Evolutionary conservation across 225 moss, liverwort and hornwort species (phyloP).

Genomic region (Lunularia cruciata): DNA sequence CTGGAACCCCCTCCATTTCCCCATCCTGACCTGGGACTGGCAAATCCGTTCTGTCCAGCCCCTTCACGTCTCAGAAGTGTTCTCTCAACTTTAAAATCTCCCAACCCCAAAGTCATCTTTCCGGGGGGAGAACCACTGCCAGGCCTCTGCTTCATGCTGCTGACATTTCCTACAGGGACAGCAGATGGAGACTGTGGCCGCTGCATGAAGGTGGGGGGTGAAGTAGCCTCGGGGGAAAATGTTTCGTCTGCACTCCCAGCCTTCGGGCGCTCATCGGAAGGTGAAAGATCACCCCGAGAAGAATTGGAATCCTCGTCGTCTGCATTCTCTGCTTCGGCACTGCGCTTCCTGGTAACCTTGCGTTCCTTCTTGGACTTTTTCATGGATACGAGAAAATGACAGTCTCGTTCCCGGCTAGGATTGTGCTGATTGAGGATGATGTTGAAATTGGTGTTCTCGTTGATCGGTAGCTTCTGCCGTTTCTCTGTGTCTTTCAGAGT

Average conservation of each 20-base stretch:
- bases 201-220: conserved; percentile 63
- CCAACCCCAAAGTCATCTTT: conserved; percentile 43
- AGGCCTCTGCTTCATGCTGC: conserved; percentile 63
- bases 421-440: conserved; percentile 99
- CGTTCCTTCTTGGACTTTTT: conserved; percentile 99
- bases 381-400: conserved; percentile 97
- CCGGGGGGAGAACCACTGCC: conserved; percentile 59
- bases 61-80: conserved; percentile 85
- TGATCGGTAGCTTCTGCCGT: conserved; percentile 95
- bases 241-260: conserved; percentile 63
- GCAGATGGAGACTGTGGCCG: conserved; percentile 63
- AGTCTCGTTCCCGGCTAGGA: conserved; percentile 95
- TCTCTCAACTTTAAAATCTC: conserved; percentile 74
- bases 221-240: conserved; percentile 70
- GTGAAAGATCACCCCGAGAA: conserved; percentile 83
- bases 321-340: conserved; percentile 89
- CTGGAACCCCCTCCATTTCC: conserved; percentile 50
- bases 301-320: conserved; percentile 95
- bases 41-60: conserved; percentile 86
- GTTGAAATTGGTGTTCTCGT: conserved; percentile 98
- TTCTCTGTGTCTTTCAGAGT: conserved; percentile 97
- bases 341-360: conserved; percentile 93
- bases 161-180: conserved; percentile 56
- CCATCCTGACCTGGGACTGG: conserved; percentile 81
- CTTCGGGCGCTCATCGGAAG: conserved; percentile 97